Conservation (phyloP, 2,329 filamentous ascomycete genomes). For the Berkeleyomyces basicola region DNA sequence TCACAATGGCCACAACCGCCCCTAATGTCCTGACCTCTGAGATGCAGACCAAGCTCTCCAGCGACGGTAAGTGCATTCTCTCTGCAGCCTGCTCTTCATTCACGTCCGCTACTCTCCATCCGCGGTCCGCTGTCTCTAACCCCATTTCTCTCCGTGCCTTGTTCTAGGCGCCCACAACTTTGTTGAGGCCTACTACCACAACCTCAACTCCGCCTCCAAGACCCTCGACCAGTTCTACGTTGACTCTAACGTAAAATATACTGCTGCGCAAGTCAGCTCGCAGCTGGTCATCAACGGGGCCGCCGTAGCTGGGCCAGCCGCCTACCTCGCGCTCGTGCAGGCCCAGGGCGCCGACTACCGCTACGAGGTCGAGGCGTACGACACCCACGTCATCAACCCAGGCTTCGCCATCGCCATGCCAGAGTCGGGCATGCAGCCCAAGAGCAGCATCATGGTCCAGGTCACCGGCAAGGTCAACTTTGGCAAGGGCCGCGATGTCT, state of each 20-base stretch:
- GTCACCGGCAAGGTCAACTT: slow-evolving; percentile 58
- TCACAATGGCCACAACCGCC: slow-evolving; percentile 9
- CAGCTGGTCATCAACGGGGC: slow-evolving; percentile 72
- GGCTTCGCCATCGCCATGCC: slow-evolving; percentile 43
- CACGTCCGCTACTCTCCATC: not conserved
- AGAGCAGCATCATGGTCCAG: slow-evolving; percentile 55
- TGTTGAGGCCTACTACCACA: slow-evolving; percentile 44
- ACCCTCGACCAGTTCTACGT: slow-evolving; percentile 53
- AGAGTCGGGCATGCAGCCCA: slow-evolving; percentile 32
- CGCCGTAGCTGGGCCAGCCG: slow-evolving; percentile 40
- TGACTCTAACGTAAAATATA: slow-evolving; percentile 18
- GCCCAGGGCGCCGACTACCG: slow-evolving; percentile 39
- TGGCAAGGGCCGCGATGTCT: slow-evolving; percentile 43
- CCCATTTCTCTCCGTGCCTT: not conserved
- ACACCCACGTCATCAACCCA: slow-evolving; percentile 63
- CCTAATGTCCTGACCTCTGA: slow-evolving; percentile 12
- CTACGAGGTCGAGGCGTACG: slow-evolving; percentile 61
- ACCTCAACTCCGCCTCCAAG: slow-evolving; percentile 46
- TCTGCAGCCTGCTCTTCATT: not conserved
- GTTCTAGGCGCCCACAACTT: slow-evolving; percentile 14
- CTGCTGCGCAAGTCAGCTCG: slow-evolving; percentile 28
- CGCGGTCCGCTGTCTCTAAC: not conserved
- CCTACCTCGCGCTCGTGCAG: slow-evolving; percentile 52
- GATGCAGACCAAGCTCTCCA: slow-evolving; percentile 13
- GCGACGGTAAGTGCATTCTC: slow-evolving; percentile 11